These are phyloP conservation scores for Verticillium nubilum DNA, from an alignment of 2,329 filamentous ascomycete genomes.

Conservation along the genomic window DNA sequence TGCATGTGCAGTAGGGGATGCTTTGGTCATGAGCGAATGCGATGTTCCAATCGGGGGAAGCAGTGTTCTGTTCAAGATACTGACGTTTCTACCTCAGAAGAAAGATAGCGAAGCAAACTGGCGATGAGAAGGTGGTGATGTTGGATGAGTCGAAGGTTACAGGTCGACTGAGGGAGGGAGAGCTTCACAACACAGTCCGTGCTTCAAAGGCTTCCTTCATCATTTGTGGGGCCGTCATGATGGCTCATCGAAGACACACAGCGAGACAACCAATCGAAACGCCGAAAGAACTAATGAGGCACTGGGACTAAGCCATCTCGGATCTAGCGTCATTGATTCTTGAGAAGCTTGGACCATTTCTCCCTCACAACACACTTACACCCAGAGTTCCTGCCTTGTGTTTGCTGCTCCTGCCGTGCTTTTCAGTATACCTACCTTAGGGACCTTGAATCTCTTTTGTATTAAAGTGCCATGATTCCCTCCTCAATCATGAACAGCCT, in stretches of 20 bases:
- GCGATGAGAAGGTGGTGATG: neutral
- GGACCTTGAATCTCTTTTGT: no score
- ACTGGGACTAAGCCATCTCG: neutral
- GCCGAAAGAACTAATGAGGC: neutral
- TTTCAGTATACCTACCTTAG: no score
- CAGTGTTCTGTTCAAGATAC: no score
- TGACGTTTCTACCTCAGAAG: no score
- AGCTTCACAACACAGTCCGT: neutral
- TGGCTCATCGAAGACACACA: neutral
- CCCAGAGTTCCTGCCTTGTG: neutral
- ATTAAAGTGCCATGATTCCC: no score
- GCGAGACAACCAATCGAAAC: neutral
- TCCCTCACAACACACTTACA: neutral
- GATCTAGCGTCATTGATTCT: neutral
- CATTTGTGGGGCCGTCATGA: neutral
- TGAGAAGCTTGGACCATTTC: neutral
- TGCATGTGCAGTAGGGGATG: no score
- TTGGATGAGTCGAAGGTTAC: neutral
- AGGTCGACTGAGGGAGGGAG: no score
- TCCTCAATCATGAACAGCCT: neutral
- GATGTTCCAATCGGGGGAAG: no score
- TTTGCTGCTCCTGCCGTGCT: no score
- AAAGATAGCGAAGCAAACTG: no score
- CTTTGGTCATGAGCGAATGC: no score
- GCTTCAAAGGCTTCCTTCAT: neutral